Percentiles rank a stretch among this genome's conserved stretches.
These are phyloP conservation scores for Rosa chinensis DNA, from an alignment of 306 rosid species.

Conservation along the genomic window DNA sequence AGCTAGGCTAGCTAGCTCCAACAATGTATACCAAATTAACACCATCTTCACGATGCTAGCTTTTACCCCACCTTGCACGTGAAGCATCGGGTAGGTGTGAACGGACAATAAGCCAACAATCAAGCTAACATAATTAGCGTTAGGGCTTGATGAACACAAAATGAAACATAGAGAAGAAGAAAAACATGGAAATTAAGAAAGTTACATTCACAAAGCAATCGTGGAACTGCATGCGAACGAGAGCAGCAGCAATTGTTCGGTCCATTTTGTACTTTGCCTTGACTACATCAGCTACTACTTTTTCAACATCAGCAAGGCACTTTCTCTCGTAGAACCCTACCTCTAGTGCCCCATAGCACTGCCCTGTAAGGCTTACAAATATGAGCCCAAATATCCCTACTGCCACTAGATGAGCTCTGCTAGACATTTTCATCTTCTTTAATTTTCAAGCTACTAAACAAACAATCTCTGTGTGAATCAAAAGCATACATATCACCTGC, in stretches of 20 bases:
- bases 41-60: no score
- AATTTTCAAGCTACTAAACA: not conserved
- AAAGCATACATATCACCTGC: not conserved
- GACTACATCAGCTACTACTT: not conserved
- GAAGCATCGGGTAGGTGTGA: no score
- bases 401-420: not conserved
- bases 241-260: conserved; percentile 31
- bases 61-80: no score
- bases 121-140: no score
- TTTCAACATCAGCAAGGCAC: conserved; percentile 36
- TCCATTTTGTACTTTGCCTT: not conserved
- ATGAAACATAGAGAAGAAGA: not conserved
- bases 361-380: conserved; percentile 20
- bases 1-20: not conserved
- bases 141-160: not conserved
- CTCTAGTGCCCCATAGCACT: conserved; percentile 16
- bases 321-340: conserved; percentile 31
- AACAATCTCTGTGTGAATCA: not conserved
- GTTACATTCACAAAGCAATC: conserved; percentile 46
- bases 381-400: conserved; percentile 16
- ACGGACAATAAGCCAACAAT: no score
- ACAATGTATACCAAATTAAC: not conserved
- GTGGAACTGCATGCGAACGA: conserved; percentile 45
- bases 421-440: conserved; percentile 9
- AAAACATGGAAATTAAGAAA: not conserved